Base-by-base conservation (phyloP, 2,329 filamentous ascomycete species). In the Davidsoniella neocaledoniae region DNA sequence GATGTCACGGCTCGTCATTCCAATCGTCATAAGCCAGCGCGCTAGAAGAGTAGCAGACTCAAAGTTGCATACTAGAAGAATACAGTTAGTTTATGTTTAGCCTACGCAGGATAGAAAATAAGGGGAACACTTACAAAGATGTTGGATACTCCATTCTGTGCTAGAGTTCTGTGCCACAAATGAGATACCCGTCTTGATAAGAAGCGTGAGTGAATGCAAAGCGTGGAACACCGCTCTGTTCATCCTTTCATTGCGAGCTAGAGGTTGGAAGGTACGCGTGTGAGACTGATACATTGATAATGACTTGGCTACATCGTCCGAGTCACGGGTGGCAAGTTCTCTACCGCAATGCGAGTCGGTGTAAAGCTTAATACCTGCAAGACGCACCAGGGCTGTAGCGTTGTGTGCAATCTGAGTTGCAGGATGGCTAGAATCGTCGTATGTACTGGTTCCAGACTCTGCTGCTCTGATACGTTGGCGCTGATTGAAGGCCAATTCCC, bases 351-450 rank as follows among this genome's bases (percentile, higher is more conserved):
- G 74, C 6, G 81, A 68, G 55, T 84, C 79, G 2, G 77, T 76
- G 55, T 83, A 78, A 2, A 83, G 66, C 8, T 80, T 68, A 47
- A 84, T 80, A 54, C 78, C 79, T 0, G 77, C 77, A 42, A 75
- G 65, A 48, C 74, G 73, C 57, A 74, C 68, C 46, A 78, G 66
- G 8, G 74, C 78, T 12, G 71, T 81, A 43, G 77, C 76, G 55
- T 81, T 82, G 60, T 79, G 81, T 0, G 77, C 72, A n/a, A 83
- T 68, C 0, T 78, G 74, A 0, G 78, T 77, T 25, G 74, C 73
- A 0, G 69, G 66, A 45, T 53, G 47, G 37, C 49, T 53, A 2
- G 46, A 40, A 36, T 53, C 51, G 17, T 53, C 47, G 10, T 37
- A 38, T 10, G 26, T 29, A 10, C 26, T 29, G 10, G 46, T 40